Conservation (phyloP, 768 basidiomycete genomes). For the Botryobasidium botryosum region DNA sequence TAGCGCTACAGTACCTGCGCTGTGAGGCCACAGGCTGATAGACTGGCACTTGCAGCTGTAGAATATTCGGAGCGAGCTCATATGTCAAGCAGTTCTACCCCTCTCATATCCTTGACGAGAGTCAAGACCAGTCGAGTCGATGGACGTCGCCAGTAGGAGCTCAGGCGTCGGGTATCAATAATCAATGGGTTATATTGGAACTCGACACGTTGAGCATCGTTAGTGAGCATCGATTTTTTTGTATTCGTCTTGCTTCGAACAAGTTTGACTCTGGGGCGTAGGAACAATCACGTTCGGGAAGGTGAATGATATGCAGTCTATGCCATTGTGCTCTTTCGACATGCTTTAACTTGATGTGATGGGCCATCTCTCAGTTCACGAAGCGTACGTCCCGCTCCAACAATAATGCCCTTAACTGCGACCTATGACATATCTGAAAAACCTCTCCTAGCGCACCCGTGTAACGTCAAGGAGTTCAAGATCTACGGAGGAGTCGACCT, state of each 20-base stretch:
- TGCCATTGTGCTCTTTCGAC: background rate
- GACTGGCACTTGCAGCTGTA: too few species aligned
- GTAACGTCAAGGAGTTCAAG: constrained; percentile 74
- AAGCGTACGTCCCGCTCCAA: constrained; percentile 18
- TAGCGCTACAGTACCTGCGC: too few species aligned
- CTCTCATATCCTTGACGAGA: too few species aligned
- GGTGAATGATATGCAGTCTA: constrained; percentile 23
- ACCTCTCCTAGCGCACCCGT: constrained; percentile 46
- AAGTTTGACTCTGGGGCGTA: constrained; percentile 16
- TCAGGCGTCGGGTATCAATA: too few species aligned
- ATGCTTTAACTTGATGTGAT: background rate
- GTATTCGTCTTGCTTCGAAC: background rate
- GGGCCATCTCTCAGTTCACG: constrained; percentile 15
- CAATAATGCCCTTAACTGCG: constrained; percentile 1
- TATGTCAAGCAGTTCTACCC: too few species aligned
- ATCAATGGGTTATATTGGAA: background rate
- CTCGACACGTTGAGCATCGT: constrained; percentile 24
- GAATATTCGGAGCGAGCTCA: too few species aligned
- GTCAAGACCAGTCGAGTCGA: too few species aligned
- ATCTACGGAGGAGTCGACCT: constrained; percentile 37
- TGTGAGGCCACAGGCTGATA: too few species aligned
- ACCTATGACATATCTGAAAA: constrained; percentile 11
- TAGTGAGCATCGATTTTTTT: constrained; percentile 31
- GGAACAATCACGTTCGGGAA: constrained; percentile 70
- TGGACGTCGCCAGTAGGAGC: too few species aligned